phyloP scores from a whole-genome alignment of 2,329 filamentous ascomycete genomes.

The Cladophialophora yegresii region DNA sequence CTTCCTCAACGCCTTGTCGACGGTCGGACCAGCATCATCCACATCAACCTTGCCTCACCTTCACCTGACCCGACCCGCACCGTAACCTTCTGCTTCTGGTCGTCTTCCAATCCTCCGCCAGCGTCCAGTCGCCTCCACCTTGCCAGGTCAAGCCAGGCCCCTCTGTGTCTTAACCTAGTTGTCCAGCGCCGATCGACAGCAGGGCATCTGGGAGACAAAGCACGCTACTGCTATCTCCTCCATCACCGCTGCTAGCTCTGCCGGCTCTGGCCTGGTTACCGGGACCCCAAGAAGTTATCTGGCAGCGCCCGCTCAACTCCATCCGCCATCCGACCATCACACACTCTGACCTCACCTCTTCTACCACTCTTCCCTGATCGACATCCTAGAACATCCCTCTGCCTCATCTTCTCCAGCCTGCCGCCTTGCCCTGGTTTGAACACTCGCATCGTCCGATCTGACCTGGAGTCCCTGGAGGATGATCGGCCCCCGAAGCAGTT shows the following conservation, averaged over 20 bases:
- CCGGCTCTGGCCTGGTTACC: not conserved
- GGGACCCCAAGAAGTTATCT: constrained; percentile 6
- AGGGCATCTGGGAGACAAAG: not conserved
- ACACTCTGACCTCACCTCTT: constrained; percentile 7
- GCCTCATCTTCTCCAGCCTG: constrained; percentile 9
- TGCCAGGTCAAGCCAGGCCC: not conserved
- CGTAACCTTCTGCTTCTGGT: not conserved
- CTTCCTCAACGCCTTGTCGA: not conserved
- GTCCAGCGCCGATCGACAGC: constrained; percentile 8
- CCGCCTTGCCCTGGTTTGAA: constrained; percentile 6
- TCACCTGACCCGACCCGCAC: not conserved
- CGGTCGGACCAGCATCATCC: too few species aligned
- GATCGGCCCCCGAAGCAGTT: constrained; percentile 5
- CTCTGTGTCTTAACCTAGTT: constrained; percentile 1
- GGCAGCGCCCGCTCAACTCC: not conserved
- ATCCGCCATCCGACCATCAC: not conserved
- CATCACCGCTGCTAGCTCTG: constrained; percentile 6
- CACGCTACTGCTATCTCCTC: constrained; percentile 10
- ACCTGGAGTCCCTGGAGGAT: constrained; percentile 5
- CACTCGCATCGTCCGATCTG: constrained; percentile 1
- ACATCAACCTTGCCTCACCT: not conserved
- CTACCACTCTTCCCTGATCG: constrained; percentile 10
- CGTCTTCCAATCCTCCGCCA: not conserved
- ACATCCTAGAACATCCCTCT: constrained; percentile 8
- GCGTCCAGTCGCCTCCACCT: not conserved